These are phyloP conservation scores for Pseudoperonospora humuli DNA, from an alignment of 352 stramenopile genomes.

Conservation along the genomic window DNA sequence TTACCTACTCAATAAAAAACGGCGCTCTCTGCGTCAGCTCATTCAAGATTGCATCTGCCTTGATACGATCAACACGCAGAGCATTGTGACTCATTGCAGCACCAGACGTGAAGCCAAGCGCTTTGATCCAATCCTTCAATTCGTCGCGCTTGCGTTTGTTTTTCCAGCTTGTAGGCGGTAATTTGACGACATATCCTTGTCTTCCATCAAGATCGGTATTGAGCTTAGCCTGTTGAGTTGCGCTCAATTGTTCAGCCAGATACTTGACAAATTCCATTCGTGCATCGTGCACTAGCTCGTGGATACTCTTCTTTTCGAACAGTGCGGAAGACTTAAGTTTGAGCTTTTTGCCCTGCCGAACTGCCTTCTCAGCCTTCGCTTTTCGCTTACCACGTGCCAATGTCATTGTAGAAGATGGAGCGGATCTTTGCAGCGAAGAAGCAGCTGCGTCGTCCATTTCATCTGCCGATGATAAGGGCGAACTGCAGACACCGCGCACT, in stretches of 20 bases:
- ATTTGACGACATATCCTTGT: slow-evolving; percentile 50
- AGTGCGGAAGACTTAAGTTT: slow-evolving; percentile 1
- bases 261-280: slow-evolving; percentile 48
- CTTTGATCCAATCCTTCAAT: slow-evolving; percentile 34
- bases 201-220: slow-evolving; percentile 42
- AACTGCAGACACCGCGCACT: slow-evolving; percentile 33
- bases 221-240: slow-evolving; percentile 35
- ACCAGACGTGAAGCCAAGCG: slow-evolving; percentile 46
- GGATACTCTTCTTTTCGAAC: slow-evolving; percentile 21
- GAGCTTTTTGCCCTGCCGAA: slow-evolving; percentile 12
- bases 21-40: slow-evolving; percentile 35
- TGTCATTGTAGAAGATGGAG: slow-evolving; percentile 8
- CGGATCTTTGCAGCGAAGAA: slow-evolving; percentile 8
- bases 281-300: slow-evolving; percentile 36
- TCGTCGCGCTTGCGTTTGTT: slow-evolving; percentile 16
- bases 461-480: slow-evolving; percentile 41
- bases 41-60: slow-evolving; percentile 47
- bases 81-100: slow-evolving; percentile 26
- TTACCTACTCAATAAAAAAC: slow-evolving; percentile 12
- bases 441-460: slow-evolving; percentile 14
- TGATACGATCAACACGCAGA: slow-evolving; percentile 47
- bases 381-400: slow-evolving; percentile 9
- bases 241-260: slow-evolving; percentile 42
- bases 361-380: slow-evolving; percentile 2
- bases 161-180: slow-evolving; percentile 24